Evolutionary conservation across 768 basidiomycete genomes (phyloP), one percentile per base, ranked within the genome.

Genomic region (Strobilomyces confusus): DNA sequence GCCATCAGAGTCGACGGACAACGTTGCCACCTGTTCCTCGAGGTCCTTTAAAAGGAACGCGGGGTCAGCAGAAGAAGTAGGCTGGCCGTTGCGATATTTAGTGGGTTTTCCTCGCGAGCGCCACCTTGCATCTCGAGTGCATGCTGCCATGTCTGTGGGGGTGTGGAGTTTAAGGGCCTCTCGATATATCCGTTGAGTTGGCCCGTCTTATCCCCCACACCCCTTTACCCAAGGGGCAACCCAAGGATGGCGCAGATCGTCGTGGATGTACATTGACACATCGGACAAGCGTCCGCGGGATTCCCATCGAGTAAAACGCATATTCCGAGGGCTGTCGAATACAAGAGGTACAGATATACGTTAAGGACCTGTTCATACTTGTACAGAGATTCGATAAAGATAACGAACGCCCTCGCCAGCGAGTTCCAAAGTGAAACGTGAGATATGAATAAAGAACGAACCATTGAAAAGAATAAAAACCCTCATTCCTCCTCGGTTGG

Each of bases 401-500:
- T 65, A 65, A 54, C 45, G 56, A 54, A 12, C 43, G 48, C 20
- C 47, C 62, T 62, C 59, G 65, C 62, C 63, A 52, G 63, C 65
- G 56, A 64, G 65, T 40, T 25, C 38, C 33, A 32, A 40, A 19
- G 20, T 48, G 23, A 51, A 42, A 43, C 20, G 23, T 13, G 12
- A 49, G 3, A 33, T n/a, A 40, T 48, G 40, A 45, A 59, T 25
- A 29, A 49, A 55, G 20, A 25, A 23, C 7, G 23, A 7, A 38
- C 30, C 15, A 23, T 2, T 8, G 3, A 12, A 43, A 45, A 4
- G 4, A 30, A 29, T 37, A 19, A 11, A 25, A 19, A 40, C 48
- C 13, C 13, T 67, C 52, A 66, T 40, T 67, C 66, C 46, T 67
- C 66, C 46, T 56, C 51, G 6, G 66, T 67, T 20, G 58, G 57